Percentiles rank a stretch among this genome's conserved stretches.
Conservation (phyloP, 2,329 filamentous ascomycete species). For the Thelonectria rubi region DNA sequence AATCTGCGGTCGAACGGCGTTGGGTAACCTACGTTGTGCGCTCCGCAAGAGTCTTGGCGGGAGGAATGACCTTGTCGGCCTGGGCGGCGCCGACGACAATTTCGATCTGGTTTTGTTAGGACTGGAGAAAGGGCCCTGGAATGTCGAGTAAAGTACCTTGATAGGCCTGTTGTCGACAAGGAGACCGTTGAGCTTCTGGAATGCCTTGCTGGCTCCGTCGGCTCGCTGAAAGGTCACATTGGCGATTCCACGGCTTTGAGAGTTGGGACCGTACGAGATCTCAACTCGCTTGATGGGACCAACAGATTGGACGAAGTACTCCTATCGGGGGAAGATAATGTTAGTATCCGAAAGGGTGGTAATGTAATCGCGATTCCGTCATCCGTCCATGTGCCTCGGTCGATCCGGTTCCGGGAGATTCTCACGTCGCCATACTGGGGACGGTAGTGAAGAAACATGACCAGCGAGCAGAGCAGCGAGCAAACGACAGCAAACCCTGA, state of each 20-base stretch:
- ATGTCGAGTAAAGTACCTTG: conserved; percentile 68
- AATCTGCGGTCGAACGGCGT: neutral
- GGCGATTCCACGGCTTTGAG: conserved; percentile 89
- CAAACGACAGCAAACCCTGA: conserved; percentile 28
- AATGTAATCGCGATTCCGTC: conserved; percentile 35
- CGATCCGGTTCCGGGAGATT: conserved; percentile 43
- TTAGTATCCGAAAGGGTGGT: conserved; percentile 64
- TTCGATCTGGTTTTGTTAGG: conserved; percentile 73
- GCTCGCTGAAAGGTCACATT: conserved; percentile 86
- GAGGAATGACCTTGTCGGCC: conserved; percentile 71
- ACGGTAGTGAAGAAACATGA: conserved; percentile 28
- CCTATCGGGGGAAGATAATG: conserved; percentile 75
- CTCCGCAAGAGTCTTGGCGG: conserved; percentile 78
- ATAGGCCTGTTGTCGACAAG: conserved; percentile 90
- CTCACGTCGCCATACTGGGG: conserved; percentile 35
- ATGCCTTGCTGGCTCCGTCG: conserved; percentile 85
- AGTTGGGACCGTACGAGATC: conserved; percentile 91
- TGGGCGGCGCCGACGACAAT: conserved; percentile 83
- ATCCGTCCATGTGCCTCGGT: conserved; percentile 45
- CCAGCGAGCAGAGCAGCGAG: conserved; percentile 46
- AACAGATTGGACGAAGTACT: conserved; percentile 91
- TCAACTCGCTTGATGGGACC: conserved; percentile 91
- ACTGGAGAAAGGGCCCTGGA: neutral
- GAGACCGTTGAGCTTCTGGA: conserved; percentile 84
- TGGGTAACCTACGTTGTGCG: conserved; percentile 71